A percentile compares a stretch with the other conserved stretches of the same genome.
Evolutionary conservation across 768 basidiomycete species (phyloP).

Genomic region (Cystofilobasidium macerans): DNA sequence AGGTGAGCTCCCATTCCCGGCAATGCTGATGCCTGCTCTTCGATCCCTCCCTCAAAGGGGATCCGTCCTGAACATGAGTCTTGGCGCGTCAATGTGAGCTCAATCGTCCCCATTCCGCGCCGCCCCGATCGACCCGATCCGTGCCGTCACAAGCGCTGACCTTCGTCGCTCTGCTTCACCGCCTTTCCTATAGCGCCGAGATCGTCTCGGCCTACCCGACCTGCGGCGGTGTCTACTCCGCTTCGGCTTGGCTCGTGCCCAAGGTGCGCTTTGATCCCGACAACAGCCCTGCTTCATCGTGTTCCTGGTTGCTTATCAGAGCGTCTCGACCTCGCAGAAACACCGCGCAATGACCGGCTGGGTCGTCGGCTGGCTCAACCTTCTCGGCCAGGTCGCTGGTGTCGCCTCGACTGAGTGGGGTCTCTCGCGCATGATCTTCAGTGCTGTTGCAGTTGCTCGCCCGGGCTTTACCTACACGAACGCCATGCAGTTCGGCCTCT

Average conservation of each 20-base stretch:
- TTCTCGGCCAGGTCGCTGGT: constrained; percentile 26
- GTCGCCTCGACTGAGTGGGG: constrained; percentile 24
- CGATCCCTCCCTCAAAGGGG: neutral
- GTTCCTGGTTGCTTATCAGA: neutral
- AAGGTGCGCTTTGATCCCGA: constrained; percentile 13
- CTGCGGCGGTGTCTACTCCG: constrained; percentile 42
- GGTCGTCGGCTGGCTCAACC: constrained; percentile 35
- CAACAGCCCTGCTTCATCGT: constrained; percentile 31
- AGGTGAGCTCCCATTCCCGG: too few relatives aligned
- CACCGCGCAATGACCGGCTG: constrained; percentile 35
- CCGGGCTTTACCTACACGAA: constrained; percentile 33
- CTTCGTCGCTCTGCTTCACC: constrained; percentile 25
- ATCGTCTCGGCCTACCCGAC: constrained; percentile 36
- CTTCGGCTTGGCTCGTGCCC: constrained; percentile 41
- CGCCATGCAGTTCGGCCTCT: constrained; percentile 67
- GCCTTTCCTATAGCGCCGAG: too few relatives aligned
- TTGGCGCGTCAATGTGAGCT: constrained; percentile 15
- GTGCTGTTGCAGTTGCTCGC: constrained; percentile 48
- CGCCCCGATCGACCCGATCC: neutral
- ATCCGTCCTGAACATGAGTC: constrained; percentile 19
- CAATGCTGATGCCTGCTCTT: too few relatives aligned
- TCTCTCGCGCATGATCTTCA: constrained; percentile 41
- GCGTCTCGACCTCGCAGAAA: neutral
- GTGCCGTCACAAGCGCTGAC: neutral
- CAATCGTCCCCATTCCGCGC: neutral